Evolutionary conservation across 768 basidiomycete species (phyloP).

Genomic region (Cystoderma amianthinum): DNA sequence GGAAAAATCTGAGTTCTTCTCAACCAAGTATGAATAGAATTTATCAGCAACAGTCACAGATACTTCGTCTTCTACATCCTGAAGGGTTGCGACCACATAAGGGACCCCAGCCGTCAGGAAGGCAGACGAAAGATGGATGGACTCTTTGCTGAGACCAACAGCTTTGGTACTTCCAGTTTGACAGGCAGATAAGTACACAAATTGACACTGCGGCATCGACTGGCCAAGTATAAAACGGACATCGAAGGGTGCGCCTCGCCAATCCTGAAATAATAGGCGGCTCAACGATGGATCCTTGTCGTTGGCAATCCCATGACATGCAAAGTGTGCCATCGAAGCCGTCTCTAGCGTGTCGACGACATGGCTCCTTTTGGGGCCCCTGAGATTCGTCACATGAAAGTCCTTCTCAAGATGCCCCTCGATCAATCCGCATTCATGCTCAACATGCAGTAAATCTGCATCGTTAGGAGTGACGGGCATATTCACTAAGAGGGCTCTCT

Average conservation of each 20-base stretch:
- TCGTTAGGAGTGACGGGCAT: constrained; percentile 13
- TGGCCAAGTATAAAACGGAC: constrained; percentile 10
- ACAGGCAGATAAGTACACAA: constrained; percentile 32
- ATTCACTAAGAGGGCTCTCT: constrained; percentile 4
- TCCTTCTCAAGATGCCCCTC: not conserved
- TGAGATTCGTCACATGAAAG: constrained; percentile 6
- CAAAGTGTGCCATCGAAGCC: constrained; percentile 14
- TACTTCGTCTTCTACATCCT: constrained; percentile 22
- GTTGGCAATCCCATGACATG: constrained; percentile 21
- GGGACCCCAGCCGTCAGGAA: constrained; percentile 18
- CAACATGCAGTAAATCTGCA: constrained; percentile 5
- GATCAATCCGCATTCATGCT: constrained; percentile 5
- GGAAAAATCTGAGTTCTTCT: not conserved
- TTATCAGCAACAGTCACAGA: constrained; percentile 17
- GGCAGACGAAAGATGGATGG: constrained; percentile 24
- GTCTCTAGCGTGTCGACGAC: not conserved
- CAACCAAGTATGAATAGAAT: constrained; percentile 14
- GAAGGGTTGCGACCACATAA: constrained; percentile 23
- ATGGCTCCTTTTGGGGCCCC: constrained; percentile 4
- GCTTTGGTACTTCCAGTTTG: constrained; percentile 19
- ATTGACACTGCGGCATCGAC: constrained; percentile 6
- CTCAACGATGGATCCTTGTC: constrained; percentile 11
- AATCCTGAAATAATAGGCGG: constrained; percentile 10
- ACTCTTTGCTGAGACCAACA: constrained; percentile 17
- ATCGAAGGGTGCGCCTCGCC: constrained; percentile 9